A percentile compares a stretch with the other conserved stretches of the same genome.
phyloP scores from a whole-genome alignment of 2,329 filamentous ascomycete genomes.

The Cladosporium sp. region DNA sequence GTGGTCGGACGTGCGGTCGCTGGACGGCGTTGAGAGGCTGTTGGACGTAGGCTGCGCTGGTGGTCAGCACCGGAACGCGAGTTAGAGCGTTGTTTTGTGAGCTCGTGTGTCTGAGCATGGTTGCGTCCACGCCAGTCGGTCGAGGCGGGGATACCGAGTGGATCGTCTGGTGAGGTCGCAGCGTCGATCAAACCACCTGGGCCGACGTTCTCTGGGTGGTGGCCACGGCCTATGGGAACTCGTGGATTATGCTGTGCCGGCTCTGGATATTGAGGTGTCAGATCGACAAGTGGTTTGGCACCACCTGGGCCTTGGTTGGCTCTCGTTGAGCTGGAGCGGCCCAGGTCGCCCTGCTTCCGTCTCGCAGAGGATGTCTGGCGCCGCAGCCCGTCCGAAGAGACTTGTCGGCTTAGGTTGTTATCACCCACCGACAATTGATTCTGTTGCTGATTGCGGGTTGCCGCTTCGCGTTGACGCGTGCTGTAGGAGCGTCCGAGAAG shows the following conservation, averaged over 20 bases:
- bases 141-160: constrained; percentile 38
- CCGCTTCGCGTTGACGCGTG: constrained; percentile 38
- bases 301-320: constrained; percentile 36
- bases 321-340: constrained; percentile 35
- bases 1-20: not conserved
- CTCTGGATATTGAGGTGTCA: constrained; percentile 62
- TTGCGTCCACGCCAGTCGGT: constrained; percentile 42
- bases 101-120: not conserved
- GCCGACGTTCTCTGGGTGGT: constrained; percentile 29
- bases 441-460: constrained; percentile 34
- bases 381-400: constrained; percentile 15
- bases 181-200: constrained; percentile 43
- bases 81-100: constrained; percentile 1
- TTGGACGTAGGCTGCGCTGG: constrained; percentile 2
- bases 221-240: constrained; percentile 51
- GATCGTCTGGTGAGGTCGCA: constrained; percentile 41
- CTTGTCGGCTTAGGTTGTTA: constrained; percentile 49
- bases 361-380: constrained; percentile 13
- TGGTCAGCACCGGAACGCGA: constrained; percentile 7
- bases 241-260: constrained; percentile 56
- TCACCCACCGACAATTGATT: constrained; percentile 54
- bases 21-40: constrained; percentile 3
- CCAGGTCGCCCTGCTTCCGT: constrained; percentile 30
- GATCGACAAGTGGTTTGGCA: constrained; percentile 63
- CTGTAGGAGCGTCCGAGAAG: constrained; percentile 50